Evolutionary conservation across 192 early-diverging fungal genomes (phyloP).

Genomic region (Entomortierella lignicola): DNA sequence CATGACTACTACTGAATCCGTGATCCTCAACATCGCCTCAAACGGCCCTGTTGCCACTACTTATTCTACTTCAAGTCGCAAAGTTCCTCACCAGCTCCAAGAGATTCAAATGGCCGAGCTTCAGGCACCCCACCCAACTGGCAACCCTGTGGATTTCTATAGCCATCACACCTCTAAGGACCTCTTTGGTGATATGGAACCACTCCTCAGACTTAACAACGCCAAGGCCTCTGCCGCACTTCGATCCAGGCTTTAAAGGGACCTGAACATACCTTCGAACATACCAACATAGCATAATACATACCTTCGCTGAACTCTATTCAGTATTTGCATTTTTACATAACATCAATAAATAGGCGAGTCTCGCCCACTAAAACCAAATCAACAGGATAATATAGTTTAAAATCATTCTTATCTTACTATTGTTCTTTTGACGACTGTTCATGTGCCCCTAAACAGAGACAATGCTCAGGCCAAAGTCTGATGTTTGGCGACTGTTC

Average conservation of each 20-base stretch:
- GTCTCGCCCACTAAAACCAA: no score
- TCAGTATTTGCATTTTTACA: no score
- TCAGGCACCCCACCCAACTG: background rate
- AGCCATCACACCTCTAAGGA: background rate
- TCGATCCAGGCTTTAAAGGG: conserved; percentile 10
- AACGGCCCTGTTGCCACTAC: conserved; percentile 1
- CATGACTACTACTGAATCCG: conserved; percentile 15
- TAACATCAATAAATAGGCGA: no score
- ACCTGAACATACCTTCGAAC: no score
- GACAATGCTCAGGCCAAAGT: no score
- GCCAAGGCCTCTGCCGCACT: background rate
- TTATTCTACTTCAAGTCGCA: background rate
- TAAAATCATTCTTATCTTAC: no score
- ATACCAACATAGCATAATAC: no score
- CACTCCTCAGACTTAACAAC: background rate
- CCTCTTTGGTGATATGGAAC: conserved; percentile 11
- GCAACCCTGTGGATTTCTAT: background rate
- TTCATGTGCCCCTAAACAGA: no score
- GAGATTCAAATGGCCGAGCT: conserved; percentile 9
- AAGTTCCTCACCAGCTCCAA: background rate
- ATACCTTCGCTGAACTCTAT: no score
- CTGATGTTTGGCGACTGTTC: no score
- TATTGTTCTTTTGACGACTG: no score
- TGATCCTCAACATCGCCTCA: conserved; percentile 21
- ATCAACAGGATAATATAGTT: no score